Percentiles rank a stretch among this genome's conserved stretches.
phyloP scores from a whole-genome alignment of 768 basidiomycete genomes.

The Pholiota conissans region DNA sequence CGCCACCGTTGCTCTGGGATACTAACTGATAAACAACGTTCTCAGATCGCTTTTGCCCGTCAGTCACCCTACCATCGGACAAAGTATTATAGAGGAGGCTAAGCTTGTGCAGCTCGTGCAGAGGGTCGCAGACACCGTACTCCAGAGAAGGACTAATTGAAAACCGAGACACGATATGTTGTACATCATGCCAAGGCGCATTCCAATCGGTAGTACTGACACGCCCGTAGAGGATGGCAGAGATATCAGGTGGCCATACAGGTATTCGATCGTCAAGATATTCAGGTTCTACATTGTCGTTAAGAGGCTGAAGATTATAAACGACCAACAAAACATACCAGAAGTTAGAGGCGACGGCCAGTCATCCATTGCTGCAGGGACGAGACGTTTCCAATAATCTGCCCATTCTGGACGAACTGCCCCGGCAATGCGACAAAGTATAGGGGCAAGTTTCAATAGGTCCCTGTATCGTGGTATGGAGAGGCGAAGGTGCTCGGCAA shows the following conservation, averaged over 20 bases:
- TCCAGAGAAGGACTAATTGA: conserved; percentile 56
- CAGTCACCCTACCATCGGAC: conserved; percentile 49
- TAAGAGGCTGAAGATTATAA: background rate
- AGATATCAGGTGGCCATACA: conserved; percentile 77
- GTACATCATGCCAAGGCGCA: conserved; percentile 50
- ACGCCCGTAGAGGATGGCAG: conserved; percentile 60
- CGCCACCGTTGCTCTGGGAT: conserved; percentile 40
- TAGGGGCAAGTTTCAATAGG: conserved; percentile 55
- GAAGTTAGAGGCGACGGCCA: conserved; percentile 56
- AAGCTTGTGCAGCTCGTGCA: conserved; percentile 52
- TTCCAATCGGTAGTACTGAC: conserved; percentile 71
- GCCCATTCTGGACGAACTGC: conserved; percentile 82
- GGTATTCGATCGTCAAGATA: conserved; percentile 71
- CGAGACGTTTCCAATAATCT: conserved; percentile 88
- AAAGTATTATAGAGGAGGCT: conserved; percentile 58
- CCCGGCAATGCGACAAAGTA: conserved; percentile 63
- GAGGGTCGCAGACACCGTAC: conserved; percentile 63
- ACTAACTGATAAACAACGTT: conserved; percentile 61
- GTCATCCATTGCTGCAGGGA: conserved; percentile 56
- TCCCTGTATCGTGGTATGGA: conserved; percentile 54
- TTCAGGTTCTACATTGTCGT: conserved; percentile 34
- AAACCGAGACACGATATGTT: conserved; percentile 46
- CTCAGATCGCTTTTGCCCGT: conserved; percentile 66
- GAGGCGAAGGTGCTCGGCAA: conserved; percentile 71
- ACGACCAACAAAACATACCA: conserved; percentile 30